Base-by-base conservation (phyloP, 2,329 filamentous ascomycete species). In the Dactylella cylindrospora region DNA sequence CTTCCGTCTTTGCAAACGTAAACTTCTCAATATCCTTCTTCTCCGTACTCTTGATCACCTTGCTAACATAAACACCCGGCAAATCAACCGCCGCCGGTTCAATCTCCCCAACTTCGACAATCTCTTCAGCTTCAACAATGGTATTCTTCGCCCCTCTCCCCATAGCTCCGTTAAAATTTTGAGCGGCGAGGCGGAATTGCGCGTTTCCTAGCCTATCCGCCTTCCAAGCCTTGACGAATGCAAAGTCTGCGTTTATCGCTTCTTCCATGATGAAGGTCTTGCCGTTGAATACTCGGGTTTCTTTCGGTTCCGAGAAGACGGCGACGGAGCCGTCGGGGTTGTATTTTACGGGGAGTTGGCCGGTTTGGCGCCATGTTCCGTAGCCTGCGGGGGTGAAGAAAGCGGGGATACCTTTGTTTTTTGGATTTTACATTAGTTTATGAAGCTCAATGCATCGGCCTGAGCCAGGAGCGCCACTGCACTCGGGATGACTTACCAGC, bases 101-200 rank as follows among this genome's bases (percentile, higher is more conserved):
- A 31, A 94, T 84, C 1, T 81, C 80, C 19, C 88, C 88, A 1
- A 83, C 73, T 2, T 85, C 82, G 46, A 94, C 88, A 59, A 94
- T 89, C 65, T 91, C 79, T 70, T 94, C 88, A 1, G 88, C 88
- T 71, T 94, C 88, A 29, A 93, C 87, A 32, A 94, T 90, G 20
- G 87, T 85, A 31, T 87, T 70, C 40, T 79, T 81, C 0, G 87
- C 88, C 0, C 88, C 88, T 74, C 91, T 90, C 60, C 86, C 88
- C 85, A 90, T 88, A 65, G 88, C 79, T 4, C 82, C 80, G 1
- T 83, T 85, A 66, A 88, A 90, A 0, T 84, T 83, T 71, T 86
- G 86, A 25, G 85, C 88, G 0, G 86, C 85, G 72, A 86, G 85
- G 71, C 86, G 78, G 76, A 94, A 93, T 31, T 88, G 79, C 70